Conservation (phyloP, 257 asterid genomes). For the Agastache rugosa region DNA sequence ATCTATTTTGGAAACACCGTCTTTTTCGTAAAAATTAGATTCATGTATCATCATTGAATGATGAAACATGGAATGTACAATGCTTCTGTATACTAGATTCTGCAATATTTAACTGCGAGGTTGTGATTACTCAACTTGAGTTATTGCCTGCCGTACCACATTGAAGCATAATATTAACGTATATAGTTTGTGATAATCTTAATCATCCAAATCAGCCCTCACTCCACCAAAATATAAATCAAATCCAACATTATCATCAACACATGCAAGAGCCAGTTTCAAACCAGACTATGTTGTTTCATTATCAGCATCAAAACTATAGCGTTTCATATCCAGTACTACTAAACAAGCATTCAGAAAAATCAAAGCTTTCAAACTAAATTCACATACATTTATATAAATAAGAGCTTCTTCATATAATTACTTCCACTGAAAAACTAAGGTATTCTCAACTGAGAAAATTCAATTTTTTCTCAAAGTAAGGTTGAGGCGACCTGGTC, state of each 20-base stretch:
- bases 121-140: too few species aligned
- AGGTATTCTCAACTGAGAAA: not conserved
- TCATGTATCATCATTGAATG: too few species aligned
- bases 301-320: too few species aligned
- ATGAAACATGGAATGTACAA: too few species aligned
- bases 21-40: too few species aligned
- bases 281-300: too few species aligned
- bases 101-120: too few species aligned
- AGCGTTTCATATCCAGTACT: too few species aligned
- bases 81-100: too few species aligned
- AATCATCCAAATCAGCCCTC: slow-evolving; percentile 18
- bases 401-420: not conserved
- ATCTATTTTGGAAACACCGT: too few species aligned
- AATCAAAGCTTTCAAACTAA: slow-evolving; percentile 16
- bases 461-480: slow-evolving; percentile 56
- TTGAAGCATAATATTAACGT: too few species aligned
- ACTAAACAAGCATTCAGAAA: not conserved
- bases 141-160: too few species aligned
- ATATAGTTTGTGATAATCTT: not conserved
- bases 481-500: slow-evolving; percentile 80
- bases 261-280: not conserved
- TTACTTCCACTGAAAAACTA: not conserved
- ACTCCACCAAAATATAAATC: not conserved
- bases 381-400: not conserved
- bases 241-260: not conserved